Evolutionary conservation across 1,284 basidiomycete genomes (phyloP).

Genomic region (Rhodotorula sp.): DNA sequence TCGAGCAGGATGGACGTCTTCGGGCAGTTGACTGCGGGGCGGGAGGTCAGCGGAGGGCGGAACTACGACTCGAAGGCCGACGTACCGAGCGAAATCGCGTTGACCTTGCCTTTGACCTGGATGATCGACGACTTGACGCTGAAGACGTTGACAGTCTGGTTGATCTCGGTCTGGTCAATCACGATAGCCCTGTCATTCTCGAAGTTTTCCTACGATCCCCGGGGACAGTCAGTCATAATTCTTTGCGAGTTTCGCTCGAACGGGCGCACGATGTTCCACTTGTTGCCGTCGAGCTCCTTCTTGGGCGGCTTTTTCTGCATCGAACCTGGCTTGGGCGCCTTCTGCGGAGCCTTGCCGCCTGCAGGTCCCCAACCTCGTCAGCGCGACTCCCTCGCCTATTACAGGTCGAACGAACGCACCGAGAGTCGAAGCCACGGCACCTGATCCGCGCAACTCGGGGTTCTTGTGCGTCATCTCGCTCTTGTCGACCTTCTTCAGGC

Average conservation of each 20-base stretch:
- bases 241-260: no score
- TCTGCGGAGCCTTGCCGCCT: constrained; percentile 51
- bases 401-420: background rate
- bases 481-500: constrained; percentile 88
- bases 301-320: constrained; percentile 87
- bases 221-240: background rate
- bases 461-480: constrained; percentile 99
- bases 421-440: constrained; percentile 59
- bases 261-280: constrained; percentile 80
- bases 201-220: constrained; percentile 76
- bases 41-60: background rate
- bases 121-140: constrained; percentile 88
- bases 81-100: constrained; percentile 85
- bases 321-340: constrained; percentile 75
- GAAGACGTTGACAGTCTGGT: constrained; percentile 85
- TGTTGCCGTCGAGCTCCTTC: constrained; percentile 84
- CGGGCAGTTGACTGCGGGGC: constrained; percentile 70
- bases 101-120: constrained; percentile 88
- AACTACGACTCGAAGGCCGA: constrained; percentile 1
- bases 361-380: background rate
- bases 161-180: constrained; percentile 75
- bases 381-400: background rate
- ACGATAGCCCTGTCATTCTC: constrained; percentile 75
- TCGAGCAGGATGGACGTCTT: constrained; percentile 88
- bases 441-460: constrained; percentile 70